Base-by-base conservation (phyloP, 2,329 filamentous ascomycete species). In the Scytalidium sp. region DNA sequence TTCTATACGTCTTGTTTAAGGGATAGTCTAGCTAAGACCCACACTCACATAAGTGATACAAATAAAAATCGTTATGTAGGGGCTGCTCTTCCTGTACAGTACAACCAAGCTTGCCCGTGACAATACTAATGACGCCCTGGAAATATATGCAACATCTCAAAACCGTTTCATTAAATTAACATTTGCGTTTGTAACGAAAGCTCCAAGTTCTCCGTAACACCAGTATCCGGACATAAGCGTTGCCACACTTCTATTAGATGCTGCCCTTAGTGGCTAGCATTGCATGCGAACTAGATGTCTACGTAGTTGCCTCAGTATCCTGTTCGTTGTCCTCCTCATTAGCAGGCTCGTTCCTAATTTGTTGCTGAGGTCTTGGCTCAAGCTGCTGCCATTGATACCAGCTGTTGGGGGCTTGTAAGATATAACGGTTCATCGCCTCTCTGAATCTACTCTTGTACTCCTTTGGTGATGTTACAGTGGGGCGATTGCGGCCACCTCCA, bases 401-500 rank as follows among this genome's bases (percentile, higher is more conserved):
- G 32, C 54, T 56, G 42, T 56, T 58, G 8, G 57, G 57, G 21
- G 57, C 57, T 51, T 66, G 64, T 22, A 67, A 57, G 11, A 82
- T 82, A 64, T 85, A 91, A 79, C 91, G 84, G 61, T 91, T 90
- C 94, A 99, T 99, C 11, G 92, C 92, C 70, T 97, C 93, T 57
- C 94, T 76, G 74, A 99, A 99, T 5, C 94, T 84, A 59, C 88
- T 92, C 70, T 97, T 95, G 68, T 41, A 46, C 55, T 97, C 94
- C 71, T 94, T 96, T 2, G 94, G 95, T 69, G 89, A 95, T 10
- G 94, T 99, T 45, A 99, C 94, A 0, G 94, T 99, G 8, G 95
- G 95, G 54, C 90, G 81, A 62, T 95, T 89, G 50, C 88, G 83
- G 23, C 85, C 85, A 50, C 85, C 84, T 5, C 85, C 84, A 1